Evolutionary conservation across 1,284 basidiomycete species (phyloP).

Genomic region (Cryptococcus amylolentus): DNA sequence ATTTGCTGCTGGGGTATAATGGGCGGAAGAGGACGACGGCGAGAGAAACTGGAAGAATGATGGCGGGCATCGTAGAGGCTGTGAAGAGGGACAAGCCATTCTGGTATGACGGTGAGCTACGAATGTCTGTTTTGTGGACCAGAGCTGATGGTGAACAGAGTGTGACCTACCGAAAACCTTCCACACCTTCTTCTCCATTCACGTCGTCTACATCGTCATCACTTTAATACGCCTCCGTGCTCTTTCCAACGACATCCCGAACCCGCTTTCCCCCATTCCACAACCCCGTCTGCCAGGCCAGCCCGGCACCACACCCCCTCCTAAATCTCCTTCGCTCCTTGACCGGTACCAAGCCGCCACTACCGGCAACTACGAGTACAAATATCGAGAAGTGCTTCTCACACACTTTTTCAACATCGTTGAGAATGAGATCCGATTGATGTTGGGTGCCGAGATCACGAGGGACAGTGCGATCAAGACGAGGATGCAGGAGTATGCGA

Average conservation of each 20-base stretch:
- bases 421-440: constrained; percentile 80
- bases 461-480: constrained; percentile 77
- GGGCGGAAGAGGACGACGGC: constrained; percentile 54
- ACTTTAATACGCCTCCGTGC: constrained; percentile 83
- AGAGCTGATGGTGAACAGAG: constrained; percentile 53
- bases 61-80: constrained; percentile 54
- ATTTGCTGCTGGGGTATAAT: constrained; percentile 56
- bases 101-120: constrained; percentile 50
- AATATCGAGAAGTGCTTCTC: constrained; percentile 55
- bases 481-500: constrained; percentile 84
- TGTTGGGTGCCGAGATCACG: constrained; percentile 56
- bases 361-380: constrained; percentile 51
- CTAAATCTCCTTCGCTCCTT: constrained; percentile 2
- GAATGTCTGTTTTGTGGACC: not conserved
- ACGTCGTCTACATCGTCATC: constrained; percentile 89
- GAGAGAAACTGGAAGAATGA: constrained; percentile 55
- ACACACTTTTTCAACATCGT: constrained; percentile 96
- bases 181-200: constrained; percentile 95
- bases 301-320: constrained; percentile 10
- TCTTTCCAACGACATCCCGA: constrained; percentile 56
- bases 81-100: constrained; percentile 51
- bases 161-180: constrained; percentile 88
- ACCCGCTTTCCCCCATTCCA: constrained; percentile 39
- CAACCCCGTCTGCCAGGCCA: constrained; percentile 25
- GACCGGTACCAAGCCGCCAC: not conserved